Conservation (phyloP, 257 asterid species). For the Fraxinus pennsylvanica region DNA sequence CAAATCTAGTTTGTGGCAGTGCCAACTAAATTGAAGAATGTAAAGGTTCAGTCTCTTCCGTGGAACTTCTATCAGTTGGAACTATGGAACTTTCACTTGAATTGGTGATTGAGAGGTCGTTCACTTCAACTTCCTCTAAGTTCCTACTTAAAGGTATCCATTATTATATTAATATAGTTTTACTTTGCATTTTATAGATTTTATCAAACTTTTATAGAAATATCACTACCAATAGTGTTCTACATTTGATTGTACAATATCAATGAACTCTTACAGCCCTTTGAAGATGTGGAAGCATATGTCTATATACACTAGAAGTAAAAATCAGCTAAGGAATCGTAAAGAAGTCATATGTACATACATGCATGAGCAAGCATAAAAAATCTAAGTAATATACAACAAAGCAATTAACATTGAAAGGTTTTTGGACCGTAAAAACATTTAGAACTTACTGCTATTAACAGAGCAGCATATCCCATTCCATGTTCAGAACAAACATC, state of each 20-base stretch:
- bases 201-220: not conserved
- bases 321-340: too few relatives aligned
- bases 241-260: not conserved
- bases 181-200: not conserved
- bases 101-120: slow-evolving; percentile 40
- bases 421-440: not conserved
- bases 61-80: slow-evolving; percentile 33
- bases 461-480: slow-evolving; percentile 85
- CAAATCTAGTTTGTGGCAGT: slow-evolving; percentile 38
- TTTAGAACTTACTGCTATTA: slow-evolving; percentile 76
- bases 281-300: not conserved
- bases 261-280: not conserved
- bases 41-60: slow-evolving; percentile 42
- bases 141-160: slow-evolving; percentile 47
- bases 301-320: too few relatives aligned
- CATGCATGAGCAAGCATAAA: too few relatives aligned
- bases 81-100: slow-evolving; percentile 37
- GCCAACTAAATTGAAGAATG: slow-evolving; percentile 50
- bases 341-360: too few relatives aligned
- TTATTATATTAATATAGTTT: too few relatives aligned
- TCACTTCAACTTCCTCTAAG: slow-evolving; percentile 55
- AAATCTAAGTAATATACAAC: too few relatives aligned
- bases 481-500: slow-evolving; percentile 60
- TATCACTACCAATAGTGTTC: too few relatives aligned
- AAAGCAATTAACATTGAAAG: not conserved